Evolutionary conservation across 2,329 filamentous ascomycete species (phyloP).

Genomic region (Penicillium crustosum): DNA sequence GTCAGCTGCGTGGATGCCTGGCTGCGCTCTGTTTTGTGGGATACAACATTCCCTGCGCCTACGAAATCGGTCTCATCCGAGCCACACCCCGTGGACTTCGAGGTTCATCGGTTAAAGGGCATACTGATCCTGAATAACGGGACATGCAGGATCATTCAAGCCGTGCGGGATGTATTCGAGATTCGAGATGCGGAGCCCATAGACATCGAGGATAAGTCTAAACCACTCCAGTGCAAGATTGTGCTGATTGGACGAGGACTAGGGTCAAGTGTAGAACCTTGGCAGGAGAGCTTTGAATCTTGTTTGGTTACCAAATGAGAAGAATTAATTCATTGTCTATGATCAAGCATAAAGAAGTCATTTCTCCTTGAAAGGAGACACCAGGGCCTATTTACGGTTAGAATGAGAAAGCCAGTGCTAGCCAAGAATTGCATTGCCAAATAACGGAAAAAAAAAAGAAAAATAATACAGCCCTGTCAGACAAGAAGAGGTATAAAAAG

Average conservation of each 20-base stretch:
- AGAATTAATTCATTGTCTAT: not conserved
- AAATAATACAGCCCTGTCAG: conserved; percentile 33
- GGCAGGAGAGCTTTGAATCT: conserved; percentile 38
- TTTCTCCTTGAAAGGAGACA: not conserved
- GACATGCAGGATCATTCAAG: conserved; percentile 75
- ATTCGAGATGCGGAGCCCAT: conserved; percentile 63
- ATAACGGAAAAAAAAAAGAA: conserved; percentile 7
- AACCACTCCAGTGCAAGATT: conserved; percentile 41
- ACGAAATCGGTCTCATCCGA: conserved; percentile 10
- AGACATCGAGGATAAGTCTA: conserved; percentile 21
- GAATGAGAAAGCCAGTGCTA: not conserved
- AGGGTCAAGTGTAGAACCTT: conserved; percentile 32
- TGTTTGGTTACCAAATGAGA: conserved; percentile 20
- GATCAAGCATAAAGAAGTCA: not conserved
- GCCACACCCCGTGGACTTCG: conserved; percentile 53
- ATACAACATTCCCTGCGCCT: conserved; percentile 45
- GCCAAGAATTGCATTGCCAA: conserved; percentile 18
- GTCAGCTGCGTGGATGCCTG: conserved; percentile 71
- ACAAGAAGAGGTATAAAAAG: conserved; percentile 24
- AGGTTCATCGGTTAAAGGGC: conserved; percentile 87
- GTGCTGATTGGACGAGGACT: conserved; percentile 50
- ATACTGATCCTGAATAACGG: conserved; percentile 67
- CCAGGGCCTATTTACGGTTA: not conserved
- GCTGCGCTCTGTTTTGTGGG: conserved; percentile 84
- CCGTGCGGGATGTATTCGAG: conserved; percentile 91